Evolutionary conservation across 805 yeast genomes (phyloP).

Genomic region (Ogataea pignaliae): DNA sequence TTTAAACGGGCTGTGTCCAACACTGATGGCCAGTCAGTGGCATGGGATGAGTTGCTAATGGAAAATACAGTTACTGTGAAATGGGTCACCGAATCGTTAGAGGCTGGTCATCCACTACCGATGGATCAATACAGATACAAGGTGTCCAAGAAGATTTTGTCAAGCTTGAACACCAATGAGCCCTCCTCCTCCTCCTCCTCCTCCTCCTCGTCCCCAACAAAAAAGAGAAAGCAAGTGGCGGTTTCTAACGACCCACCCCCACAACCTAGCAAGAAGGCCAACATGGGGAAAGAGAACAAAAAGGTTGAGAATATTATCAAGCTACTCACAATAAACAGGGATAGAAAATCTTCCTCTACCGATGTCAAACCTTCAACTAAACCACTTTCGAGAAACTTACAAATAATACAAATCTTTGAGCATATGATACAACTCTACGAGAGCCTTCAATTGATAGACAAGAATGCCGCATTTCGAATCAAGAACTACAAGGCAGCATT

Average conservation of each 20-base stretch:
- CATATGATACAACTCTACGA: slow-evolving; percentile 28
- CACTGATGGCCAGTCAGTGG: too few species aligned
- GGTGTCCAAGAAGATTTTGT: background rate
- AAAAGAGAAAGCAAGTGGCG: slow-evolving; percentile 8
- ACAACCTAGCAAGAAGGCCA: too few species aligned
- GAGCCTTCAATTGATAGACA: slow-evolving; percentile 14
- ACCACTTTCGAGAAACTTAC: slow-evolving; percentile 21
- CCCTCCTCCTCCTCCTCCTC: too few species aligned
- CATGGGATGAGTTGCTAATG: too few species aligned
- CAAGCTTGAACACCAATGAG: background rate
- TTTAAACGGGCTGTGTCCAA: background rate
- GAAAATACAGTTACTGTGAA: background rate
- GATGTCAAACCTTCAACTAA: background rate
- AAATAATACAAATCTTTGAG: slow-evolving; percentile 27
- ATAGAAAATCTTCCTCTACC: background rate
- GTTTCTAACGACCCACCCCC: too few species aligned
- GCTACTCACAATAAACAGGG: background rate
- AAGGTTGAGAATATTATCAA: background rate
- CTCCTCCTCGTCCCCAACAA: too few species aligned
- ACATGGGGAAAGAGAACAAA: background rate
- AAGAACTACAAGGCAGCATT: slow-evolving; percentile 40
- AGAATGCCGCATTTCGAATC: slow-evolving; percentile 13
- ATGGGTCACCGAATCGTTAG: slow-evolving; percentile 14
- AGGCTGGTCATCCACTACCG: slow-evolving; percentile 2
- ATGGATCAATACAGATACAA: slow-evolving; percentile 6